Conservation (phyloP, 2,329 filamentous ascomycete genomes). For the Cladosporium halotolerans region DNA sequence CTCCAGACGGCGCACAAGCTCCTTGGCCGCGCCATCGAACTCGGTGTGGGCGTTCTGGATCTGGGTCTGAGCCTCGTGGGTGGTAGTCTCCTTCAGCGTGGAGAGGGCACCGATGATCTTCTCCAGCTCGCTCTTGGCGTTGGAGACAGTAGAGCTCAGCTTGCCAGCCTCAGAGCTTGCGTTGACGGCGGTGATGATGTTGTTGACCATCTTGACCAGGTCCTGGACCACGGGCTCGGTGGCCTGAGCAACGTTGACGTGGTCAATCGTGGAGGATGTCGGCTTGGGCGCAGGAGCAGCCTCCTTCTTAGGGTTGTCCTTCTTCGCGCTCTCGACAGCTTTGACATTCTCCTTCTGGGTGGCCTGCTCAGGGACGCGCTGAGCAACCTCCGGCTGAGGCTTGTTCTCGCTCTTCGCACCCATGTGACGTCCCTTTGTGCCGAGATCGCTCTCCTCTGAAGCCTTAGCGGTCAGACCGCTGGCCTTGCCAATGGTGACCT, state of each 20-base stretch:
- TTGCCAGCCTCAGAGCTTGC: conserved; percentile 71
- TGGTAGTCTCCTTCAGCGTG: conserved; percentile 61
- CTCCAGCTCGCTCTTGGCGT: conserved; percentile 77
- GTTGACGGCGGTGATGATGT: conserved; percentile 89
- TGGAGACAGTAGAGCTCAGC: conserved; percentile 70
- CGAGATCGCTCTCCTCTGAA: conserved; percentile 47
- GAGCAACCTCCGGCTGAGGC: conserved; percentile 40
- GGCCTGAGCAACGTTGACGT: conserved; percentile 67
- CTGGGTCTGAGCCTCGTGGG: conserved; percentile 66
- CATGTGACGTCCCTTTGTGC: conserved; percentile 50
- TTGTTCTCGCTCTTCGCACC: conserved; percentile 49
- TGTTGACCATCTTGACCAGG: conserved; percentile 89
- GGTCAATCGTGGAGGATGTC: conserved; percentile 58
- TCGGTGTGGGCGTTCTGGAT: conserved; percentile 65
- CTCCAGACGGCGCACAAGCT: conserved; percentile 85
- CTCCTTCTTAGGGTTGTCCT: conserved; percentile 15
- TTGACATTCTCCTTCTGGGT: conserved; percentile 20
- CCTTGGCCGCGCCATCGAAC: conserved; percentile 80
- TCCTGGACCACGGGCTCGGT: conserved; percentile 87
- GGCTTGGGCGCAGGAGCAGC: conserved; percentile 38
- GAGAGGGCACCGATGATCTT: conserved; percentile 75
- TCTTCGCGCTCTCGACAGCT: conserved; percentile 27
- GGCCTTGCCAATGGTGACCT: conserved; percentile 76
- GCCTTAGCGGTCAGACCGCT: conserved; percentile 79
- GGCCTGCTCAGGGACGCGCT: conserved; percentile 15